Evolutionary conservation across 768 basidiomycete genomes (phyloP).

Genomic region (Cystobasidiopsis lactophilus): DNA sequence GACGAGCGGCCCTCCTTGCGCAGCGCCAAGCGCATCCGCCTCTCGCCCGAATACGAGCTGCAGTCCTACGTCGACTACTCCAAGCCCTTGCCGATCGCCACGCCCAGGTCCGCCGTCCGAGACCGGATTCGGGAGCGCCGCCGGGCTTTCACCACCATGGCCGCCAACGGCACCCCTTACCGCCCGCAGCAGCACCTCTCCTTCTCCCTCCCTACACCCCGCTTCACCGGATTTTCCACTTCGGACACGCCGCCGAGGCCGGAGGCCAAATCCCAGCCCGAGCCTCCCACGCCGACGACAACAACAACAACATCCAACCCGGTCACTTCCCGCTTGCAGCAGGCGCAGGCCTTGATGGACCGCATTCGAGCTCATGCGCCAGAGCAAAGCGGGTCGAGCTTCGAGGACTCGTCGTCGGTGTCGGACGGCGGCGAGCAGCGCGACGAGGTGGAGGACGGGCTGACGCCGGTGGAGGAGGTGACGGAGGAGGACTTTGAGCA

Average conservation of each 20-base stretch:
- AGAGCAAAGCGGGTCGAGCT: background rate
- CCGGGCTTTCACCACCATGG: background rate
- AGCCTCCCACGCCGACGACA: too few species aligned
- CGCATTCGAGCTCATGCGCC: slow-evolving; percentile 1
- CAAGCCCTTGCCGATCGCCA: background rate
- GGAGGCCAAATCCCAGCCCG: background rate
- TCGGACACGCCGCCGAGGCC: background rate
- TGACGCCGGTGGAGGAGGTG: too few species aligned
- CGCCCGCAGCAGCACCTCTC: background rate
- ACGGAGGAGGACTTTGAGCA: too few species aligned
- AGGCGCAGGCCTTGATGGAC: slow-evolving; percentile 10
- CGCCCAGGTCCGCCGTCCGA: background rate
- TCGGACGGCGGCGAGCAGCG: background rate
- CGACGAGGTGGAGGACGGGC: background rate
- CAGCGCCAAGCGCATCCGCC: background rate
- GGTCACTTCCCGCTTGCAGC: slow-evolving; percentile 1
- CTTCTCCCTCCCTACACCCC: background rate
- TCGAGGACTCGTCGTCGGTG: background rate
- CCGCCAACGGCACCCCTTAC: background rate
- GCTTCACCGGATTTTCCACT: background rate
- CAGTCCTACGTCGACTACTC: background rate
- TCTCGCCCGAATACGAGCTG: background rate
- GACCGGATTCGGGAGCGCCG: background rate
- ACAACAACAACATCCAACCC: background rate
- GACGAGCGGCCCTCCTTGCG: slow-evolving; percentile 11